Evolutionary conservation across 2,329 filamentous ascomycete species (phyloP), one percentile per base, ranked within the genome.

Genomic region (Fusarium palustre): DNA sequence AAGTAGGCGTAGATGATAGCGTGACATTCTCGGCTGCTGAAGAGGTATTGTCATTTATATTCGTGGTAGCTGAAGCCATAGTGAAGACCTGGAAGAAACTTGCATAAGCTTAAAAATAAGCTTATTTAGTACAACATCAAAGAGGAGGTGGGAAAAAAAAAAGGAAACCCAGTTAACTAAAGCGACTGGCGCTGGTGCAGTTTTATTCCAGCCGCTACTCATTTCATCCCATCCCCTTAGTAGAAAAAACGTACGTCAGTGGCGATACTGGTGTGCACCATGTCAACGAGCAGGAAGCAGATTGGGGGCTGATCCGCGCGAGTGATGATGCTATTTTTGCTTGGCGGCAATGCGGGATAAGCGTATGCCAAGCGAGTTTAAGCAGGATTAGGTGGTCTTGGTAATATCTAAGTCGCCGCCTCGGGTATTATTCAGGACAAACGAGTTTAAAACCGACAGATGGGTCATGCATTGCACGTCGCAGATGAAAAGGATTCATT

Each of bases 101-200:
- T 20, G 56, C 47, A 67, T 67, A 67, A 67, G 57, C 64, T 67
- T 67, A 67, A 63, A 50, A 58, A 43, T 58, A 67, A 67, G 63
- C 64, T 67, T 67, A 64, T 45, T 64, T 33, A n/a, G 36, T 20
- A 28, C 34, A 20, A 28, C 24, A 38, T 6, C 20, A 22, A 4
- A 22, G 31, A 28, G 15, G 15, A 22, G 33, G 28, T 28, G 3
- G n/a, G n/a, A 28, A 47, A 25, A 28, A 15, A 20, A 39, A 48
- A 0, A 28, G 16, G 24, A 43, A 43, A 43, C 5, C 41, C 5
- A n/a, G 8, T 39, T 36, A n/a, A 28, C 28, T n/a, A 46, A 41
- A 38, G n/a, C 30, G 25, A 5, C 9, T 30, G 59, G 22, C 24
- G 41, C 22, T 25, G 5, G 11, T 2, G 30, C 9, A 18, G 15